Conservation (phyloP, 2,329 filamentous ascomycete genomes). For the Basipetospora sp. region DNA sequence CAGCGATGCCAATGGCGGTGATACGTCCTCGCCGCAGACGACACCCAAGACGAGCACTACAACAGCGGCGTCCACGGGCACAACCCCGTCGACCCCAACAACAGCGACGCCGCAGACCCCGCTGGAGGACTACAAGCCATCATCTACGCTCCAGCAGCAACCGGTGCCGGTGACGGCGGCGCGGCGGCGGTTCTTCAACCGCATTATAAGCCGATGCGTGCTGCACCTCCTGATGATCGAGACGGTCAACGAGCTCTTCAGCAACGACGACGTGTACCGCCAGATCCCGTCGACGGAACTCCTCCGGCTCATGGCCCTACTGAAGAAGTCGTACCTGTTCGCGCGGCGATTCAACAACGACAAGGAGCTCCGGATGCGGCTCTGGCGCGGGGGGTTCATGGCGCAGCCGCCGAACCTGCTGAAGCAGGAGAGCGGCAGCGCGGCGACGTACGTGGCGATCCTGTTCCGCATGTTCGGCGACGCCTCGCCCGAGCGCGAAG, state of each 20-base stretch:
- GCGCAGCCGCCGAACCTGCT: conserved; percentile 94
- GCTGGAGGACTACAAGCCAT: conserved; percentile 78
- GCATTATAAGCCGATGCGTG: conserved; percentile 97
- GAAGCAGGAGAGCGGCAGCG: conserved; percentile 88
- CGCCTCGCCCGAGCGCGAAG: conserved; percentile 64
- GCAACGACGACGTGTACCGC: conserved; percentile 85
- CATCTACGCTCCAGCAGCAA: conserved; percentile 64
- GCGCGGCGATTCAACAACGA: conserved; percentile 96
- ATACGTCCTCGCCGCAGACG: neutral
- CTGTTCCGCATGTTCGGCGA: conserved; percentile 96
- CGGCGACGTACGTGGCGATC: conserved; percentile 89
- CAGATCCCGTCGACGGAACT: conserved; percentile 85
- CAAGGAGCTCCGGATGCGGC: conserved; percentile 80
- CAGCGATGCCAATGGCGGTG: conserved; percentile 17
- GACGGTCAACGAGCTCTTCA: conserved; percentile 96
- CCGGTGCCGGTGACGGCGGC: conserved; percentile 86
- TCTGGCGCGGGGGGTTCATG: conserved; percentile 99
- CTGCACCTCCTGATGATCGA: conserved; percentile 98
- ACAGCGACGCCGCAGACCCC: conserved; percentile 25
- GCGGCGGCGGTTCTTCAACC: conserved; percentile 90
- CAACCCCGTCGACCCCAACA: conserved; percentile 4
- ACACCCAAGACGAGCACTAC: conserved; percentile 2
- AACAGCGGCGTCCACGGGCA: conserved; percentile 9
- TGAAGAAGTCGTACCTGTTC: conserved; percentile 94
- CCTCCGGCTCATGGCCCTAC: conserved; percentile 75